A percentile compares a stretch with the other conserved stretches of the same genome.
Evolutionary conservation across 768 basidiomycete genomes (phyloP).

Genomic region (Lactarius vividus): DNA sequence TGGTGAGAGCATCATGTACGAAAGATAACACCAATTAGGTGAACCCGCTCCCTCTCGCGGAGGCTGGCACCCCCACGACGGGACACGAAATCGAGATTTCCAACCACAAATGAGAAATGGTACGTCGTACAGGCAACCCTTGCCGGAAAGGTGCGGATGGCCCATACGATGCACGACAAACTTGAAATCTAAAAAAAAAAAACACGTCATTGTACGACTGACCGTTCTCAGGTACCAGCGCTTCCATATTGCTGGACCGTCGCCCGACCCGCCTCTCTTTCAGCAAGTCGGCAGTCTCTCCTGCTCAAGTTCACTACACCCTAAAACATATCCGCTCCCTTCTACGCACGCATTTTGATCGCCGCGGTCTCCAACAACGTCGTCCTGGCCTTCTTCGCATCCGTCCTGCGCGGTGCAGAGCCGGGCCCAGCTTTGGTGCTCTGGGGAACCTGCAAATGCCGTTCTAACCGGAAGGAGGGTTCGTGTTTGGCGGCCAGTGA

Average conservation of each 20-base stretch:
- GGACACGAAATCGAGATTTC: slow-evolving; percentile 57
- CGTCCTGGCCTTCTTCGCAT: slow-evolving; percentile 38
- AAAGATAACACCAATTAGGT: slow-evolving; percentile 35
- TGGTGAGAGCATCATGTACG: neutral
- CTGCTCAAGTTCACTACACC: slow-evolving; percentile 62
- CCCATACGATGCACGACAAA: neutral
- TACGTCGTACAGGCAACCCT: slow-evolving; percentile 64
- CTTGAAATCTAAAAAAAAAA: neutral
- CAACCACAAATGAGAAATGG: slow-evolving; percentile 65
- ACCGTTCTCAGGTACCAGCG: slow-evolving; percentile 47
- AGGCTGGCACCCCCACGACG: slow-evolving; percentile 48
- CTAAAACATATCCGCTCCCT: slow-evolving; percentile 48
- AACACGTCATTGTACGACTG: neutral
- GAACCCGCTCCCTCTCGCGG: slow-evolving; percentile 61
- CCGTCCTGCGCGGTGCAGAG: slow-evolving; percentile 40
- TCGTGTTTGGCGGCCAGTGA: slow-evolving; percentile 44
- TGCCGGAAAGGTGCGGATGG: slow-evolving; percentile 52
- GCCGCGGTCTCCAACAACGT: slow-evolving; percentile 51
- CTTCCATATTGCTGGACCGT: slow-evolving; percentile 64
- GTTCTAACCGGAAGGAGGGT: slow-evolving; percentile 46
- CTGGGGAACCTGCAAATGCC: slow-evolving; percentile 49
- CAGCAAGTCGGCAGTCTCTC: slow-evolving; percentile 55
- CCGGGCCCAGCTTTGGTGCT: slow-evolving; percentile 42
- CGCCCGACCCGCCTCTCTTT: slow-evolving; percentile 47
- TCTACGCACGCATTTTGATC: slow-evolving; percentile 56